These are phyloP conservation scores for Aspergillus tamarii DNA, from an alignment of 2,329 filamentous ascomycete species.

Conservation along the genomic window DNA sequence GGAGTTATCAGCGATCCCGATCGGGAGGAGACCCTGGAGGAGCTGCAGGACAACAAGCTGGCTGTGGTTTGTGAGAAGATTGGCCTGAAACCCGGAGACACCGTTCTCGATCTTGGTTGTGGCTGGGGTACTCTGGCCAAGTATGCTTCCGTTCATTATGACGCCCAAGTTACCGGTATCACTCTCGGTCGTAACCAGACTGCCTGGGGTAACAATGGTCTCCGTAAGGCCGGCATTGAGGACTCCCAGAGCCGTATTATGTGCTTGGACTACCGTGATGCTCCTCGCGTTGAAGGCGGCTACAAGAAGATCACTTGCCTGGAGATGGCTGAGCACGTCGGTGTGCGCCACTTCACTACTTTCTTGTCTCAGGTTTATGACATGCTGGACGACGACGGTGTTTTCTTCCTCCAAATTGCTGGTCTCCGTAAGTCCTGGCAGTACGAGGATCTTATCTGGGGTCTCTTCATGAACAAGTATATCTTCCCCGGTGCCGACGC, in stretches of 20 bases:
- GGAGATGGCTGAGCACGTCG: constrained; percentile 98
- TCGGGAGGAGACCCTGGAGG: constrained; percentile 86
- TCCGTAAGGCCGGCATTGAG: constrained; percentile 77
- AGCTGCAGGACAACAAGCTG: constrained; percentile 97
- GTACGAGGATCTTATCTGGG: constrained; percentile 97
- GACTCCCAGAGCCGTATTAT: constrained; percentile 90
- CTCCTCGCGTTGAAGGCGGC: constrained; percentile 73
- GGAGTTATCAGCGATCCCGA: constrained; percentile 88
- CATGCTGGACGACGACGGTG: constrained; percentile 95
- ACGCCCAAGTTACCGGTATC: constrained; percentile 81
- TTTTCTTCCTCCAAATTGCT: constrained; percentile 94
- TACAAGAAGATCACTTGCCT: constrained; percentile 97
- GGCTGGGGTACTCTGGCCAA: constrained; percentile 96
- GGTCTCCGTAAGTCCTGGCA: constrained; percentile 95
- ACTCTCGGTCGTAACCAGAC: constrained; percentile 96
- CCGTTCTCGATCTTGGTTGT: constrained; percentile 90
- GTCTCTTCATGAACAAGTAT: constrained; percentile 99
- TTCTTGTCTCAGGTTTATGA: constrained; percentile 89
- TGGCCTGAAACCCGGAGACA: constrained; percentile 76
- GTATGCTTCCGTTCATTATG: constrained; percentile 91
- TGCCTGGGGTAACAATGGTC: constrained; percentile 89
- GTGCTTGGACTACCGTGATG: constrained; percentile 97
- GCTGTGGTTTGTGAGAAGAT: constrained; percentile 96
- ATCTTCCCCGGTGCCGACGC: constrained; percentile 97
- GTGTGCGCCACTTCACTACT: constrained; percentile 79